These are phyloP conservation scores for Termitomyces sp. DNA, from an alignment of 768 basidiomycete genomes.

Conservation along the genomic window DNA sequence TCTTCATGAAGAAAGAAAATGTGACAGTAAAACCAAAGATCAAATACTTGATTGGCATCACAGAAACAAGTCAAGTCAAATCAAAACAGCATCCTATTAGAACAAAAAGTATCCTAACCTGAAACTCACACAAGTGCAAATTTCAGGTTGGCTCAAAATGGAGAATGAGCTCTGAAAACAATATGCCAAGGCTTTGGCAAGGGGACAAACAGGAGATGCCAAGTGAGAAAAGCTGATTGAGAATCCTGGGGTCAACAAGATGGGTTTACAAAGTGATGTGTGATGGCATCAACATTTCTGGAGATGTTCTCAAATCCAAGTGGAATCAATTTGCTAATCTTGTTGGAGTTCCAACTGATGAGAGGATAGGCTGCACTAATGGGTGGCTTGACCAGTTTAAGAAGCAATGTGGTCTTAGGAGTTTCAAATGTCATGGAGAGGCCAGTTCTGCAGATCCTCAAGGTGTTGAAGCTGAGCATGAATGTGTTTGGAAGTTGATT, in stretches of 20 bases:
- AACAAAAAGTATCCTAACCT: slow-evolving; percentile 5
- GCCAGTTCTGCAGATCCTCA: slow-evolving; percentile 22
- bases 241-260: not conserved
- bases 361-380: too few relatives aligned
- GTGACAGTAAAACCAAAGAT: too few relatives aligned
- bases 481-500: slow-evolving; percentile 19
- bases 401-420: slow-evolving; percentile 17
- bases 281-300: slow-evolving; percentile 22
- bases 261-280: slow-evolving; percentile 20
- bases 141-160: slow-evolving; percentile 4
- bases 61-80: not conserved
- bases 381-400: slow-evolving; percentile 29
- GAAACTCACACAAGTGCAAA: not conserved
- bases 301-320: too few relatives aligned
- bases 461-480: slow-evolving; percentile 20
- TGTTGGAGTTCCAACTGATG: too few relatives aligned
- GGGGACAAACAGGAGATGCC: too few relatives aligned
- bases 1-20: too few relatives aligned
- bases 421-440: slow-evolving; percentile 28
- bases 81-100: not conserved
- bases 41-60: slow-evolving; percentile 13
- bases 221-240: not conserved
- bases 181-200: too few relatives aligned
- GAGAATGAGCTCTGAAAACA: too few relatives aligned
- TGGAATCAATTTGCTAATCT: too few relatives aligned